phyloP scores from a whole-genome alignment of 345 rosid genomes.

The Gossypium bickii region DNA sequence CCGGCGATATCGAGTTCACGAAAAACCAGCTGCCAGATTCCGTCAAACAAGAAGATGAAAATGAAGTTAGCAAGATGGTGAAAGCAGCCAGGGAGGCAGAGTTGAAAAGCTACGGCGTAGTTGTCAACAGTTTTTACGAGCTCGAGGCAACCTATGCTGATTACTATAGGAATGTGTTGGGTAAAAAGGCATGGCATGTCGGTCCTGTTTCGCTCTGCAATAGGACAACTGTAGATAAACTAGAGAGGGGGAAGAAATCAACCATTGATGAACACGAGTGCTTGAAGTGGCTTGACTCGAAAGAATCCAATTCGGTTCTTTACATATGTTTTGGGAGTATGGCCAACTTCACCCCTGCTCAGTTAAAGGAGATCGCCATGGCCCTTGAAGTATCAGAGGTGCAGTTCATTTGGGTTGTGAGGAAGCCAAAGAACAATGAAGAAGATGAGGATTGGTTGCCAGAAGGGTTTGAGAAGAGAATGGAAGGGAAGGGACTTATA shows the following conservation, averaged over 20 bases:
- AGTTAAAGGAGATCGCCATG: not conserved
- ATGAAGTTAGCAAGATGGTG: not conserved
- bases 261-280: constrained; percentile 29
- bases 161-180: constrained; percentile 31
- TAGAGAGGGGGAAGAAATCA: constrained; percentile 28
- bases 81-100: not conserved
- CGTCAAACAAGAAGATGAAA: not conserved
- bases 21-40: not conserved
- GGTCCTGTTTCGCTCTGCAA: constrained; percentile 51
- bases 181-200: constrained; percentile 47
- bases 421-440: constrained; percentile 25
- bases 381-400: not conserved
- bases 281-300: constrained; percentile 34
- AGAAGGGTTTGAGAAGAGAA: constrained; percentile 28
- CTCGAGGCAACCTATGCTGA: constrained; percentile 58
- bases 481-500: constrained; percentile 36
- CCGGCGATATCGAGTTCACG: not conserved
- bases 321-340: constrained; percentile 11
- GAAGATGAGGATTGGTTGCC: constrained; percentile 27
- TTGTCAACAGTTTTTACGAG: constrained; percentile 72
- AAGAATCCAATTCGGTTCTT: constrained; percentile 37
- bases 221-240: constrained; percentile 22
- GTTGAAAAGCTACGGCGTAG: not conserved
- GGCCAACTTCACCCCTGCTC: not conserved
- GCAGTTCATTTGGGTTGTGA: constrained; percentile 43